Conservation (phyloP, 495 filamentous ascomycete species). For the Lophiostoma macrostomum region DNA sequence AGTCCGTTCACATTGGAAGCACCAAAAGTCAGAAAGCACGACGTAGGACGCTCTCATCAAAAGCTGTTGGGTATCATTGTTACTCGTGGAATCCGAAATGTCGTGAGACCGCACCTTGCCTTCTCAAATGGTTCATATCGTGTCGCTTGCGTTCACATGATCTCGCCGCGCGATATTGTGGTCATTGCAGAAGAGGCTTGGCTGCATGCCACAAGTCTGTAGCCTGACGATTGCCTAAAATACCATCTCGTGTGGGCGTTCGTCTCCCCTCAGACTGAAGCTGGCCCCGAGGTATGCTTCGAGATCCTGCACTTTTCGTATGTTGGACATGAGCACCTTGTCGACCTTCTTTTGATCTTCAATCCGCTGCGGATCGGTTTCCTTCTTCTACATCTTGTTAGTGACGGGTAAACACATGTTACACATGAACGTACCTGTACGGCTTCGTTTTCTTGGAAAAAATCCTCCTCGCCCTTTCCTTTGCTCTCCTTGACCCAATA, state of each 20-base stretch:
- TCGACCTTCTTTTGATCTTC: conserved; percentile 97
- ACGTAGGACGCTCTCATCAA: too few relatives aligned
- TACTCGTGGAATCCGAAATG: too few relatives aligned
- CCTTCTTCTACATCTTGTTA: conserved; percentile 74
- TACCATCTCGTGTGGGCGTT: conserved; percentile 92
- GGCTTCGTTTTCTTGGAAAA: conserved; percentile 98
- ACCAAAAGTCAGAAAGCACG: too few relatives aligned
- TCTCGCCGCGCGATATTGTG: not conserved
- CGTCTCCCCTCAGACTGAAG: conserved; percentile 95
- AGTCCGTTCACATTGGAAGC: too few relatives aligned
- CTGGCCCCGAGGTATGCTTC: conserved; percentile 81
- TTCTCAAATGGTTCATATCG: too few relatives aligned
- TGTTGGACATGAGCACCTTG: conserved; percentile 80
- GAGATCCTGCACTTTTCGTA: conserved; percentile 93
- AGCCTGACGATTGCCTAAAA: conserved; percentile 38
- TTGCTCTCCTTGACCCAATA: conserved; percentile 96
- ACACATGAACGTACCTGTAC: conserved; percentile 65
- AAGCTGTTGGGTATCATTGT: too few relatives aligned
- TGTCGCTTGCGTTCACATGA: not conserved
- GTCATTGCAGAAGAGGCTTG: not conserved
- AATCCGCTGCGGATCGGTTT: conserved; percentile 79
- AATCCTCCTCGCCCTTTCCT: conserved; percentile 83
- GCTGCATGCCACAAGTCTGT: not conserved
- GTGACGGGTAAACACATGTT: too few relatives aligned
- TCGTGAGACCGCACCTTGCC: too few relatives aligned